These are phyloP conservation scores for Linnemannia hyalina DNA, from an alignment of 192 early-diverging fungal species.

Conservation along the genomic window DNA sequence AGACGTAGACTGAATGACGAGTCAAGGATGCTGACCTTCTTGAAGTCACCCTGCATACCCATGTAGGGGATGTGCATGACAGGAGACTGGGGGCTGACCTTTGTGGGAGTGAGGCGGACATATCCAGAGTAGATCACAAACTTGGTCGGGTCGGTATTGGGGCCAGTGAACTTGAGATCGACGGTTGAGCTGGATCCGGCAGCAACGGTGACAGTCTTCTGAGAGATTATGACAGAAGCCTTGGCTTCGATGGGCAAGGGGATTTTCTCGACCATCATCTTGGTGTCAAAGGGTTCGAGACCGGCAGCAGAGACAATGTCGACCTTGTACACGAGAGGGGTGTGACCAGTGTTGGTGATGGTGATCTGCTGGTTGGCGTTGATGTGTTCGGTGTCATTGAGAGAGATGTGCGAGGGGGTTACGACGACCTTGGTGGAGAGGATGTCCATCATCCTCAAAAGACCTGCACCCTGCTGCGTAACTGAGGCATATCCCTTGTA, in stretches of 20 bases:
- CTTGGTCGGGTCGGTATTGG: constrained; percentile 49
- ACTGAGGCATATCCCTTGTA: constrained; percentile 61
- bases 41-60: constrained; percentile 54
- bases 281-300: constrained; percentile 50
- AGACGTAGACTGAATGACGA: constrained; percentile 33
- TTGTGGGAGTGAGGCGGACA: constrained; percentile 32
- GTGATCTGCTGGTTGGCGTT: constrained; percentile 53
- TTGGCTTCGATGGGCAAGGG: constrained; percentile 22
- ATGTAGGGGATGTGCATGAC: constrained; percentile 51
- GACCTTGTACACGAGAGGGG: constrained; percentile 42
- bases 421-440: constrained; percentile 64
- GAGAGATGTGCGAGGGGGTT: constrained; percentile 66
- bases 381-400: constrained; percentile 65
- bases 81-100: constrained; percentile 17
- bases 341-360: constrained; percentile 54
- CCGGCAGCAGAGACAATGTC: constrained; percentile 44
- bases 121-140: constrained; percentile 55
- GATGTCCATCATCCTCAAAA: constrained; percentile 78
- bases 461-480: constrained; percentile 76
- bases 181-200: constrained; percentile 16
- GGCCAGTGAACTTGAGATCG: constrained; percentile 54
- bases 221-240: constrained; percentile 19
- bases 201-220: constrained; percentile 44
- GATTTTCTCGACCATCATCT: constrained; percentile 39
- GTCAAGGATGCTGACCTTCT: constrained; percentile 38